Conservation (phyloP, 2,329 filamentous ascomycete species). For the Paecilomyces fulvus region DNA sequence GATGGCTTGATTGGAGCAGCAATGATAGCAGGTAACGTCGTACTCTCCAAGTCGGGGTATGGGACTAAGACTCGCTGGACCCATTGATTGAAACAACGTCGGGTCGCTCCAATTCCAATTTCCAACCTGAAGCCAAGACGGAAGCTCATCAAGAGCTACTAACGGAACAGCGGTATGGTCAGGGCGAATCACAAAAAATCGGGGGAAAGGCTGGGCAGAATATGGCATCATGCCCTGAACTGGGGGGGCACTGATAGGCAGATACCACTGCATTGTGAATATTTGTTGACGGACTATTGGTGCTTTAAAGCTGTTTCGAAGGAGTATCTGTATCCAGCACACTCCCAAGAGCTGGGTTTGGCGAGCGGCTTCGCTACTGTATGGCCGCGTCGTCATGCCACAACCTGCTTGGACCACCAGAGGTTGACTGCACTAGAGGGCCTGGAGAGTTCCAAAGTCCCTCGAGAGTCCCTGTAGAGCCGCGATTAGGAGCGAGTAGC, state of each 20-base stretch:
- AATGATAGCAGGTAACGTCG: slow-evolving; percentile 25
- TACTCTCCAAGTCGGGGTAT: slow-evolving; percentile 24
- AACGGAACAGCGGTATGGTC: slow-evolving; percentile 29
- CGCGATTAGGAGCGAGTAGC: not conserved
- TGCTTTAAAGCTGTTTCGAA: not conserved
- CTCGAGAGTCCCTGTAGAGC: not conserved
- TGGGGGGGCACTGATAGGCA: not conserved
- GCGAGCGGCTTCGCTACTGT: not conserved
- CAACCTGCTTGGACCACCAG: not conserved
- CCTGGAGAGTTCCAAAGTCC: not conserved
- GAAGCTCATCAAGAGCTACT: slow-evolving; percentile 37
- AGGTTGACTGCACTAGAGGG: not conserved
- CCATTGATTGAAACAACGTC: slow-evolving; percentile 12
- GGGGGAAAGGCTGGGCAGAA: slow-evolving; percentile 18
- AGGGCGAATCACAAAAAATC: slow-evolving; percentile 32
- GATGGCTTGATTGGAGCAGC: slow-evolving; percentile 14
- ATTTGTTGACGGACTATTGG: not conserved
- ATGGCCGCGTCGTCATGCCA: not conserved
- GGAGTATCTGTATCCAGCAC: not conserved
- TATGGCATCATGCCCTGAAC: not conserved
- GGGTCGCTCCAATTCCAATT: slow-evolving; percentile 14
- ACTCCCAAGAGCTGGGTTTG: no score
- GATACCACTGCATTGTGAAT: not conserved
- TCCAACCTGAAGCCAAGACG: slow-evolving; percentile 24
- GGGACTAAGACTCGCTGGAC: slow-evolving; percentile 12